Percentiles rank a stretch among this genome's conserved stretches.
phyloP scores from a whole-genome alignment of 1,139 yeast species.

The Pichia sp. region DNA sequence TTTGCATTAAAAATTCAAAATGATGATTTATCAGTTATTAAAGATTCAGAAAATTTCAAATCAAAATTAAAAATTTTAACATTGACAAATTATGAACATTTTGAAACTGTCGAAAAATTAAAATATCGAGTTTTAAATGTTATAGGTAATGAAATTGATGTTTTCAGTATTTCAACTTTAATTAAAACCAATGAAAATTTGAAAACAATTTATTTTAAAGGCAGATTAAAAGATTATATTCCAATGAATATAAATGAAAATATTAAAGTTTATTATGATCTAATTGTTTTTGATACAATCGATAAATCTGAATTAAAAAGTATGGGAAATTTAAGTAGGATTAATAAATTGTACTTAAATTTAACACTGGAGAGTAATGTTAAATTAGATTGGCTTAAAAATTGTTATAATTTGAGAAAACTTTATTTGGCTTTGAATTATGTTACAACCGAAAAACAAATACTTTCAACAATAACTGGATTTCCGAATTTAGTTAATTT shows the following conservation, averaged over 20 bases:
- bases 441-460: background rate
- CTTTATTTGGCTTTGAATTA: conserved; percentile 12
- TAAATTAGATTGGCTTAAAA: conserved; percentile 14
- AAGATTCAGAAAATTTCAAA: conserved; percentile 10
- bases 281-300: conserved; percentile 13
- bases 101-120: conserved; percentile 35
- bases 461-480: background rate
- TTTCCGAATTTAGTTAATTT: background rate
- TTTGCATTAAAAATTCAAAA: conserved; percentile 11
- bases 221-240: conserved; percentile 7
- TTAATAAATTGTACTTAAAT: conserved; percentile 16
- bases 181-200: conserved; percentile 5
- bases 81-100: conserved; percentile 30
- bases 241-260: conserved; percentile 5
- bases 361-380: conserved; percentile 9
- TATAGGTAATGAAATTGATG: conserved; percentile 16
- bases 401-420: conserved; percentile 10
- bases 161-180: conserved; percentile 6
- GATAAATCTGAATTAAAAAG: conserved; percentile 4
- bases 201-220: conserved; percentile 13
- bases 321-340: conserved; percentile 6
- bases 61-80: conserved; percentile 11
- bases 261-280: conserved; percentile 10
- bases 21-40: conserved; percentile 14
- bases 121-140: conserved; percentile 27